Evolutionary conservation across 108 stramenopile genomes (phyloP).

Genomic region (Fragilariopsis cylindrus): DNA sequence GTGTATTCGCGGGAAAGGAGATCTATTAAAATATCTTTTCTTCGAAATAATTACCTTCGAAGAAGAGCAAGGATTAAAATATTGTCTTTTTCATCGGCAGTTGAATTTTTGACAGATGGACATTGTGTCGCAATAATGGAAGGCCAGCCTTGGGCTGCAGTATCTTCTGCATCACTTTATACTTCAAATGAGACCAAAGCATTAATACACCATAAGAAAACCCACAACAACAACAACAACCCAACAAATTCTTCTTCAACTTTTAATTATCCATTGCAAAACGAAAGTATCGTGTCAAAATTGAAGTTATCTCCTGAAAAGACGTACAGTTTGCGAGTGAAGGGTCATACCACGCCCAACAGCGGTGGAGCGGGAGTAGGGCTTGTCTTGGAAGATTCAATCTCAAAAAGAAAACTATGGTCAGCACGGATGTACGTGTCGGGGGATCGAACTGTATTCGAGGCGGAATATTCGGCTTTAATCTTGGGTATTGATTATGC

Average conservation of each 20-base stretch:
- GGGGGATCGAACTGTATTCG: constrained; percentile 46
- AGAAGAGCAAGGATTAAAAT: neutral
- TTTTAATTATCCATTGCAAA: neutral
- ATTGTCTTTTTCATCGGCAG: constrained; percentile 4
- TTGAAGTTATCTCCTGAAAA: neutral
- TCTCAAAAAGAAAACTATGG: constrained; percentile 50
- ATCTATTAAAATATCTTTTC: neutral
- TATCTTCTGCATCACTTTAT: neutral
- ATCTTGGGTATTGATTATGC: constrained; percentile 38
- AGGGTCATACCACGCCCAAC: constrained; percentile 55
- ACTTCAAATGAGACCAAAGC: neutral
- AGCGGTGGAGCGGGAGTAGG: constrained; percentile 56
- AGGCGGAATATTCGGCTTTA: constrained; percentile 59
- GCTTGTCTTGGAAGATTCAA: constrained; percentile 54
- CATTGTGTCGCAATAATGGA: constrained; percentile 15
- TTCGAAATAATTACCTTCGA: constrained; percentile 1
- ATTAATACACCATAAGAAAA: neutral
- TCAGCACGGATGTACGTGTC: constrained; percentile 46
- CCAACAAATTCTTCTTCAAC: neutral
- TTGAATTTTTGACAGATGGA: constrained; percentile 1
- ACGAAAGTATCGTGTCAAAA: neutral
- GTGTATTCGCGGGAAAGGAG: neutral
- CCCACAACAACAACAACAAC: neutral
- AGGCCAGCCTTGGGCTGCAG: constrained; percentile 3
- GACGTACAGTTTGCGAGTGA: constrained; percentile 44